A percentile compares a stretch with the other conserved stretches of the same genome.
Conservation (phyloP, 169 alveolate genomes). For the Babesia divergens region DNA sequence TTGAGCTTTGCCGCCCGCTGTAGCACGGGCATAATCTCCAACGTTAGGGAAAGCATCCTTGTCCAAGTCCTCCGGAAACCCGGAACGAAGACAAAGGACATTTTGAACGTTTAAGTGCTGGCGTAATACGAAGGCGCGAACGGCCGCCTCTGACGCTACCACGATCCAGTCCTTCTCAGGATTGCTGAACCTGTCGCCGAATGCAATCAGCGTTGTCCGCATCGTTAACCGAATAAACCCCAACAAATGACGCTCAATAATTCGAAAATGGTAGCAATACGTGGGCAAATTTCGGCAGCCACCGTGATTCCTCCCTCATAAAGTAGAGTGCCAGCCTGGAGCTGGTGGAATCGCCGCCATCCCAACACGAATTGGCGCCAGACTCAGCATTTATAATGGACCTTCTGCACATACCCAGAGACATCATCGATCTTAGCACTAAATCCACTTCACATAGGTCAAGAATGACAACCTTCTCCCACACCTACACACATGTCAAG, state of each 20-base stretch:
- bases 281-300: conserved; percentile 24
- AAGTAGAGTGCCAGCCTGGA: neutral
- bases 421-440: conserved; percentile 23
- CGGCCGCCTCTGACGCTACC: conserved; percentile 39
- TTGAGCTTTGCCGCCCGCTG: conserved; percentile 71
- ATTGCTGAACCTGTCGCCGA: conserved; percentile 41
- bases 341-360: neutral
- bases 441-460: conserved; percentile 57
- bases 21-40: conserved; percentile 69
- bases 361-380: neutral
- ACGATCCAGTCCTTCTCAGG: conserved; percentile 57
- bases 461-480: conserved; percentile 59
- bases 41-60: conserved; percentile 49
- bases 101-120: conserved; percentile 29
- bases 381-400: conserved; percentile 1
- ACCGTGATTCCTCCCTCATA: conserved; percentile 13
- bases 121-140: conserved; percentile 27
- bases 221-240: neutral
- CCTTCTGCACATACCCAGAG: conserved; percentile 1
- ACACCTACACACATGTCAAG: conserved; percentile 19
- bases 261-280: conserved; percentile 15
- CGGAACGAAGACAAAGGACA: conserved; percentile 48
- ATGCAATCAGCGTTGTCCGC: conserved; percentile 12
- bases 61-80: conserved; percentile 72
- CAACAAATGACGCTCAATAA: neutral